Base-by-base conservation (phyloP, 495 filamentous ascomycete genomes). In the Jackrogersella minutella region DNA sequence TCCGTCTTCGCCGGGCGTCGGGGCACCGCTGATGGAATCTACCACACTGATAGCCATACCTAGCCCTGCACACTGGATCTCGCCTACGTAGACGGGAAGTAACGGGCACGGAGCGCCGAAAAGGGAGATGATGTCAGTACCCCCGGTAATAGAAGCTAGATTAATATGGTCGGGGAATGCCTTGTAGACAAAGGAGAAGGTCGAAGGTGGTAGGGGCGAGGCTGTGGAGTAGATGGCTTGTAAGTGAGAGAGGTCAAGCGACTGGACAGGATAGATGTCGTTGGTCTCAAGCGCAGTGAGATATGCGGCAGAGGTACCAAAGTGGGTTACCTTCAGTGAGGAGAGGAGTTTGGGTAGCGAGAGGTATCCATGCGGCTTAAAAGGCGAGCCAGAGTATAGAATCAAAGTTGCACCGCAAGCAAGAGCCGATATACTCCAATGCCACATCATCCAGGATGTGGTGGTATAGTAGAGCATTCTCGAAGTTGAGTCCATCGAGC, bases 361-460 rank as follows among this genome's bases (percentile, higher is more conserved):
- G 31, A 77, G 62, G 68, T 79, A 73, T 9, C 74, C 74, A 53
- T 82, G 75, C 0, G 81, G 79, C 21, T 87, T 81, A 82, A 97
- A 97, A 14, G 93, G 93, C 0, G 91, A 95, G 28, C 93, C 93
- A 63, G 95, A 90, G 75, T 97, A 97, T 2, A 96, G 82, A 17
- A 97, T 84, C 37, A 97, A 81, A 0, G 91, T 93, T 5, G 90
- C 84, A 56, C 93, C 93, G 53, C 85, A 87, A 9, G 91, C 89
- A 7, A 97, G 84, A 0, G 86, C 91, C 4, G 91, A 93, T 16
- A 96, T 86, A 40, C 93, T 86, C 93, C 93, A 97, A 74, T 97
- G 93, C 90, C 92, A 95, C 93, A 97, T 97, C 93, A 96, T 95
- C 92, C 90, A 95, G 3, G 93, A 96, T 26, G 86, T 88, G 2